A percentile compares a stretch with the other conserved stretches of the same genome.
phyloP scores from a whole-genome alignment of 305 asterid genomes.

The Fraxinus sp. region DNA sequence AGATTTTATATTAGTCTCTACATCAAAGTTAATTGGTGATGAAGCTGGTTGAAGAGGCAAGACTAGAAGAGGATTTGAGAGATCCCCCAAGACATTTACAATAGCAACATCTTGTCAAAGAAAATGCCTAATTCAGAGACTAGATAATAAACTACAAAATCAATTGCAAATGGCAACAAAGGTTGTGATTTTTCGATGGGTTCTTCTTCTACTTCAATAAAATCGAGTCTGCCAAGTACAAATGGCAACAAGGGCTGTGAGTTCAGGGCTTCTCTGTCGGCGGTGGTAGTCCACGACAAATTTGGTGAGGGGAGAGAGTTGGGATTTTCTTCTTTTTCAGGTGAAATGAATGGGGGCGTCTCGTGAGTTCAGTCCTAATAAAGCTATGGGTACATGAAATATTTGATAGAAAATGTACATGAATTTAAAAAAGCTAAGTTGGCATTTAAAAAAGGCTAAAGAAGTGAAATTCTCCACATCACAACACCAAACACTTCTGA shows the following conservation, averaged over 20 bases:
- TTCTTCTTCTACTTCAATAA: too few relatives aligned
- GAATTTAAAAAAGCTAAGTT: neutral
- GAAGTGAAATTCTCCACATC: neutral
- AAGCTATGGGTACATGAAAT: too few relatives aligned
- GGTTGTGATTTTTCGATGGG: too few relatives aligned
- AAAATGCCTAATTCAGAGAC: slow-evolving; percentile 18
- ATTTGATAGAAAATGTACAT: too few relatives aligned
- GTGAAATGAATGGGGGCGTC: neutral
- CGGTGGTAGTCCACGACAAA: too few relatives aligned
- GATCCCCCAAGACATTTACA: slow-evolving; percentile 39
- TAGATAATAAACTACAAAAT: neutral
- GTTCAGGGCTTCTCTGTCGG: neutral
- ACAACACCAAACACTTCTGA: neutral
- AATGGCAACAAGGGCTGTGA: too few relatives aligned
- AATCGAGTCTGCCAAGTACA: too few relatives aligned
- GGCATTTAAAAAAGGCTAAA: neutral
- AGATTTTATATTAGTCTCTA: slow-evolving; percentile 35
- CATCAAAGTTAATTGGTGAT: slow-evolving; percentile 36
- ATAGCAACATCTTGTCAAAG: too few relatives aligned
- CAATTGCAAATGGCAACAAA: neutral
- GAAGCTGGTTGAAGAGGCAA: slow-evolving; percentile 62
- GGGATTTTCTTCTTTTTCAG: neutral
- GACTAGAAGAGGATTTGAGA: slow-evolving; percentile 74
- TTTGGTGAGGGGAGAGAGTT: neutral
- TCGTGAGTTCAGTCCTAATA: neutral